Evolutionary conservation across 257 asterid species (phyloP), one percentile per base, ranked within the genome.

Genomic region (Petrea volubilis): DNA sequence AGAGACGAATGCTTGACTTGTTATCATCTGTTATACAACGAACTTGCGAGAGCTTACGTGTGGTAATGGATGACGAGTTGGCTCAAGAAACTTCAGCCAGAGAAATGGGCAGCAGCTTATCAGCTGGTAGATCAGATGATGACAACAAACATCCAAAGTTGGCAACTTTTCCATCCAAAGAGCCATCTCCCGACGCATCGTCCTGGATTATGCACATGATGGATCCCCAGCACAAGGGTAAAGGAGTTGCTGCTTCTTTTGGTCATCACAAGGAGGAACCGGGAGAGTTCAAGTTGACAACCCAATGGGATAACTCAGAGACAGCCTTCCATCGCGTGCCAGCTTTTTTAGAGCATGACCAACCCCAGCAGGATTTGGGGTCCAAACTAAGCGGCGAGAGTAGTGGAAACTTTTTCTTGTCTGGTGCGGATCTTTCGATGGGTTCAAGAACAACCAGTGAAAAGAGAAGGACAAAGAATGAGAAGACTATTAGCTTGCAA

Each of bases 401-500:
- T 61, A 74, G 76, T 38, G 83, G 75, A 52, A 77, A 64, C 58
- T 74, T 85, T 77, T 83, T 80, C 67, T 72, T 79, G 55, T 29
- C 77, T 25, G 63, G 77, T 51, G 83, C 75, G 25, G 71, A 74
- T 64, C 63, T 55, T 53, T 69, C 85, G 4, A 66, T 77, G 10
- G 76, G 75, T 40, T 55, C 89, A 46, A 86, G 80, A 77, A 75
- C 78, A 60, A 75, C 59, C 53, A 64, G 74, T 23, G 85, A 82
- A 78, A 86, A 78, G 84, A 80, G 81, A 71, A 80, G 86, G 55
- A 75, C 89, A 3, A 88, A 85, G 80, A 66, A 81, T 5, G 93
- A 90, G 89, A 90, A 90, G 84, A 74, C 75, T 7, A 88, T 90
- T 60, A 86, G 90, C 84, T 83, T 90, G 83, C 86, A 86, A 77